Evolutionary conservation across 2,329 filamentous ascomycete species (phyloP), one percentile per base, ranked within the genome.

Genomic region (Colletotrichum musicola): DNA sequence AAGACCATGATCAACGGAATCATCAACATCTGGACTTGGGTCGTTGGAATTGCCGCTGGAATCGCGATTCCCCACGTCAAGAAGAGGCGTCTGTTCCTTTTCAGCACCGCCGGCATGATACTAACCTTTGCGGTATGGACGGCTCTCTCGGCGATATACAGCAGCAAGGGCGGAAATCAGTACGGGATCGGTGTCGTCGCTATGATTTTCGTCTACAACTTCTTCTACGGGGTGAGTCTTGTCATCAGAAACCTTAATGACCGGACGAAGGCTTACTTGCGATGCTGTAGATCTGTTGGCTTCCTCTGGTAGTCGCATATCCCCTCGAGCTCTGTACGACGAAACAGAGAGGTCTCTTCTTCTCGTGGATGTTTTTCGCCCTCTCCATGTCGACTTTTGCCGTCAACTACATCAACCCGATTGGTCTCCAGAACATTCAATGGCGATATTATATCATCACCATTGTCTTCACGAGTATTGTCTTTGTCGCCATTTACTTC

Each of bases 401-500:
- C 38, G 60, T 63, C 14, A 62, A 62, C 22, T 66, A 69, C 51
- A 62, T 69, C 50, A 66, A 66, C 30, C 68, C 63, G 4, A 55
- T 66, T 22, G 63, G 63, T 14, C 49, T 66, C 18, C 13, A 44
- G 27, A 66, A 66, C 44, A 61, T 66, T 6, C 38, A 46, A 14
- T 66, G 63, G 63, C 30, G 63, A n/a, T 55, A 57, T 47, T 60
- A 60, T 27, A 60, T 60, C 44, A 59, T 60, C 18, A 59, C 47
- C 22, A 51, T 64, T 42, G 53, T 47, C 6, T 66, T 22, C n/a
- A 60, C 44, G 13, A 51, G n/a, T 6, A 13, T 62, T n/a, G 12
- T 58, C 13, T 46, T 62, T 12, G 58, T 59, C 10, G 42, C 62
- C 16, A 54, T 77, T 70, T 81, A 86, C 64, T 77, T 85, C 62